Evolutionary conservation across 2,329 filamentous ascomycete genomes (phyloP).

Genomic region (Waltergamsia citrina): DNA sequence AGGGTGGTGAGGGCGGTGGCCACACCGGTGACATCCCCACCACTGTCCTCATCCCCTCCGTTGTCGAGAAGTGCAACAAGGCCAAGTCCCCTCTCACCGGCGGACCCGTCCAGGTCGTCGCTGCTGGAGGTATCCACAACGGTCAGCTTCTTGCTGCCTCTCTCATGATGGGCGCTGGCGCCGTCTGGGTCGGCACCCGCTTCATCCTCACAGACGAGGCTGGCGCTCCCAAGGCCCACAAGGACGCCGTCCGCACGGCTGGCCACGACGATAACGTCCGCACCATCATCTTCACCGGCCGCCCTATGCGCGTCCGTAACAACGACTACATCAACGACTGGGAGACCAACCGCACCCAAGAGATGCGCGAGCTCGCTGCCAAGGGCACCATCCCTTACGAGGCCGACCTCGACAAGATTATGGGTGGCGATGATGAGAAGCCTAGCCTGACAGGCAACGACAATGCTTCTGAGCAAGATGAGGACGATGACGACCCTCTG

Average conservation of each 20-base stretch:
- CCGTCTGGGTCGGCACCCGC: conserved; percentile 93
- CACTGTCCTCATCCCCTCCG: conserved; percentile 82
- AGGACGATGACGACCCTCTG: conserved; percentile 75
- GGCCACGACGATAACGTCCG: conserved; percentile 93
- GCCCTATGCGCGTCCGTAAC: conserved; percentile 84
- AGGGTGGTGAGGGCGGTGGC: conserved; percentile 94
- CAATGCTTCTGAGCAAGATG: conserved; percentile 53
- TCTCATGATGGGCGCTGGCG: conserved; percentile 84
- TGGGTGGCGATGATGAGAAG: conserved; percentile 40
- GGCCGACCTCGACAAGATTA: conserved; percentile 80
- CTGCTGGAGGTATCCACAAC: conserved; percentile 89
- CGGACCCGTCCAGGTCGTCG: conserved; percentile 80
- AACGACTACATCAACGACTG: conserved; percentile 94
- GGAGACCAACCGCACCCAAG: conserved; percentile 81
- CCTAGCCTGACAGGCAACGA: conserved; percentile 48
- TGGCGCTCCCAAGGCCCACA: conserved; percentile 85
- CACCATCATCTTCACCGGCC: conserved; percentile 97
- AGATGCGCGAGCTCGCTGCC: conserved; percentile 85
- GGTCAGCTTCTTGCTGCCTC: conserved; percentile 83
- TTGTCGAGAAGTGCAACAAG: conserved; percentile 71
- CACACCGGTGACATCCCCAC: conserved; percentile 94
- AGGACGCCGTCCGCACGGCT: conserved; percentile 87
- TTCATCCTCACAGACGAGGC: conserved; percentile 94
- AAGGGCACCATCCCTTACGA: conserved; percentile 93
- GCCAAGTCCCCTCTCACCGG: conserved; percentile 83